A percentile compares a stretch with the other conserved stretches of the same genome.
These are phyloP conservation scores for Pestalotiopsis sp. DNA, from an alignment of 2,329 filamentous ascomycete genomes.

Conservation along the genomic window DNA sequence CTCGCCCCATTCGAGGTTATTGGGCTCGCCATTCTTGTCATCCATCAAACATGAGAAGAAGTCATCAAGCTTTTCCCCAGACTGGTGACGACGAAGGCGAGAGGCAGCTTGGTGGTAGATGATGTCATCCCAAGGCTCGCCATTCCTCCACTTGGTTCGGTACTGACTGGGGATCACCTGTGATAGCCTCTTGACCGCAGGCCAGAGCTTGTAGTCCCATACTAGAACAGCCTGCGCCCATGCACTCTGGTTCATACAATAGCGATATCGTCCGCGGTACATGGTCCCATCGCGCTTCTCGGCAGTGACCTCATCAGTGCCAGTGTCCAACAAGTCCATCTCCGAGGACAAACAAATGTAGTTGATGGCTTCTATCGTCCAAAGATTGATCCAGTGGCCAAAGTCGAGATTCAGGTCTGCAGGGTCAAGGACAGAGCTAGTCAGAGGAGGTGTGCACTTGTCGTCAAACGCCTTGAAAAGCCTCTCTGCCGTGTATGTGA, in stretches of 20 bases:
- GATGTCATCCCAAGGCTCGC: background rate
- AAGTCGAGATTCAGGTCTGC: slow-evolving; percentile 22
- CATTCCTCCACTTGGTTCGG: background rate
- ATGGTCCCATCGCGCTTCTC: background rate
- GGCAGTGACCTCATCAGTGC: background rate
- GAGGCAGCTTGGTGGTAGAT: background rate
- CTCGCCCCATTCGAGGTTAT: background rate
- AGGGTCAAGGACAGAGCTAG: background rate
- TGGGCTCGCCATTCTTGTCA: background rate
- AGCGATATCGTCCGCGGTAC: background rate
- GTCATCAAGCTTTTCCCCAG: background rate
- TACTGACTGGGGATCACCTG: background rate
- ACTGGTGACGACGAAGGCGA: background rate
- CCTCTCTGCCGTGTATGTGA: background rate
- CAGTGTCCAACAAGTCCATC: background rate
- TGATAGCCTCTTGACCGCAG: background rate
- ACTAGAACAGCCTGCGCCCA: background rate
- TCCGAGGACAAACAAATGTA: slow-evolving; percentile 6
- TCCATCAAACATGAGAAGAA: background rate
- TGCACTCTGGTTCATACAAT: background rate
- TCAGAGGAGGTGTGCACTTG: background rate
- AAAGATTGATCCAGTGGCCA: slow-evolving; percentile 16
- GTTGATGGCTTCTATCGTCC: background rate
- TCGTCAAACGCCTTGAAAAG: background rate
- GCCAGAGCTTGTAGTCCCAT: background rate